A percentile compares a stretch with the other conserved stretches of the same genome.
Evolutionary conservation across 371 early-diverging fungal genomes (phyloP).

Genomic region (Mucor indicus): DNA sequence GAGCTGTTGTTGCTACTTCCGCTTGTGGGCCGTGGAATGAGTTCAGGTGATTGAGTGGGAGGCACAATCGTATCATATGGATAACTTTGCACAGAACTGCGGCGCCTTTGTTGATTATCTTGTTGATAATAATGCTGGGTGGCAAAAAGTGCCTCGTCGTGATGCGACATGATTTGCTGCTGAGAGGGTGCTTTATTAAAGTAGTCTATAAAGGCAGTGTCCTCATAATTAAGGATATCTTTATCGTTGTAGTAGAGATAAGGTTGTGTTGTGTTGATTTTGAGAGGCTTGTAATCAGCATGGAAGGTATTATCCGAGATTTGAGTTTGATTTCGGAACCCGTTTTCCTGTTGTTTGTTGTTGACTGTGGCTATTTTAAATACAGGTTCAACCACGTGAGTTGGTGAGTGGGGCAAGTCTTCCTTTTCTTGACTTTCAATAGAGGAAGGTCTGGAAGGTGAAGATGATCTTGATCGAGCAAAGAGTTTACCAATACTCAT

Average conservation of each 20-base stretch:
- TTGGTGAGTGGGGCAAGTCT: conserved; percentile 3
- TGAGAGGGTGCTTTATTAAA: conserved; percentile 3
- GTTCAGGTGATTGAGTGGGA: conserved; percentile 9
- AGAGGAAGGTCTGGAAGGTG: conserved; percentile 22
- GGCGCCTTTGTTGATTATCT: background rate
- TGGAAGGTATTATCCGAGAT: background rate
- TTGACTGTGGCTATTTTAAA: conserved; percentile 21
- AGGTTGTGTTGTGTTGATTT: conserved; percentile 1
- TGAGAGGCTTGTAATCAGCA: background rate
- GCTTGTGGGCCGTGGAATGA: conserved; percentile 11
- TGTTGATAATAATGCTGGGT: conserved; percentile 11
- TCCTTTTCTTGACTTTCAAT: background rate
- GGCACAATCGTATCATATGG: conserved; percentile 1
- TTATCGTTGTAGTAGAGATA: conserved; percentile 6
- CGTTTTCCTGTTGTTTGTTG: background rate
- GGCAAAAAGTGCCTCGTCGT: conserved; percentile 1
- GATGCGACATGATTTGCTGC: conserved; percentile 1
- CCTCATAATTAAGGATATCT: conserved; percentile 1
- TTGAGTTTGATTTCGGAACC: background rate
- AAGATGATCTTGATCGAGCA: conserved; percentile 32
- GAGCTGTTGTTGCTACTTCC: conserved; percentile 15
- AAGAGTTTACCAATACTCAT: conserved; percentile 38
- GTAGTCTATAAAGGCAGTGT: conserved; percentile 6
- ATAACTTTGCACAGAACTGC: background rate
- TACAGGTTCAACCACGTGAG: conserved; percentile 17